Evolutionary conservation across 2,329 filamentous ascomycete species (phyloP).

Genomic region (Teratosphaeria nubilosa): DNA sequence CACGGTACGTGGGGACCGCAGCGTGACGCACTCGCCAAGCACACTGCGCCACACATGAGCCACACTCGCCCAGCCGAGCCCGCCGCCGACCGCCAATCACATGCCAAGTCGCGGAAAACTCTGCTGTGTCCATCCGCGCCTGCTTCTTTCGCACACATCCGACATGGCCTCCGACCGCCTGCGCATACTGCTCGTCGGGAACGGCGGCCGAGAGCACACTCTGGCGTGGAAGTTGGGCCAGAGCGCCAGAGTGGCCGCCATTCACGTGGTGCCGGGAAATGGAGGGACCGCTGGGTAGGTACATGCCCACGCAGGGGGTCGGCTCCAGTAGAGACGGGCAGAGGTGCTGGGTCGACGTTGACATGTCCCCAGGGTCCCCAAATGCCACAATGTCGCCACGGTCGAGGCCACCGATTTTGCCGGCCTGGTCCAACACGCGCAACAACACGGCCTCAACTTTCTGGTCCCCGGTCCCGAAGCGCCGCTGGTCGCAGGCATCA

Average conservation of each 20-base stretch:
- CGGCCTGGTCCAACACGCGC: constrained; percentile 64
- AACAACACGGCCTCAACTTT: constrained; percentile 64
- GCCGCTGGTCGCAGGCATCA: constrained; percentile 84
- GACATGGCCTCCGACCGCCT: constrained; percentile 29
- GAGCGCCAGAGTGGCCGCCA: constrained; percentile 66
- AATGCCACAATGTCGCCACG: constrained; percentile 50
- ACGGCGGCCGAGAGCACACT: constrained; percentile 88
- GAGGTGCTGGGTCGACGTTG: neutral
- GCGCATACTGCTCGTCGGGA: constrained; percentile 77
- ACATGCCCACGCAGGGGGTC: constrained; percentile 2
- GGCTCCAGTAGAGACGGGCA: neutral
- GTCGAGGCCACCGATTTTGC: constrained; percentile 69
- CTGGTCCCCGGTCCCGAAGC: constrained; percentile 87
- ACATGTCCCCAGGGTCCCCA: constrained; percentile 18
- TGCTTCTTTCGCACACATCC: constrained; percentile 1
- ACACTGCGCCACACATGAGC: neutral
- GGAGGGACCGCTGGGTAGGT: constrained; percentile 61
- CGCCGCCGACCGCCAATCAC: neutral
- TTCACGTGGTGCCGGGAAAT: constrained; percentile 65
- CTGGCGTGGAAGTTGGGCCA: constrained; percentile 89
- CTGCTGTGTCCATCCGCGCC: neutral
- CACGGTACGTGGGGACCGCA: neutral
- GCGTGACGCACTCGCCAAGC: neutral
- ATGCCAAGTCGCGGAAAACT: neutral
- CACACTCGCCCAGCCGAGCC: neutral